Conservation (phyloP, 2,329 filamentous ascomycete genomes). For the Metarhizium anisopliae region DNA sequence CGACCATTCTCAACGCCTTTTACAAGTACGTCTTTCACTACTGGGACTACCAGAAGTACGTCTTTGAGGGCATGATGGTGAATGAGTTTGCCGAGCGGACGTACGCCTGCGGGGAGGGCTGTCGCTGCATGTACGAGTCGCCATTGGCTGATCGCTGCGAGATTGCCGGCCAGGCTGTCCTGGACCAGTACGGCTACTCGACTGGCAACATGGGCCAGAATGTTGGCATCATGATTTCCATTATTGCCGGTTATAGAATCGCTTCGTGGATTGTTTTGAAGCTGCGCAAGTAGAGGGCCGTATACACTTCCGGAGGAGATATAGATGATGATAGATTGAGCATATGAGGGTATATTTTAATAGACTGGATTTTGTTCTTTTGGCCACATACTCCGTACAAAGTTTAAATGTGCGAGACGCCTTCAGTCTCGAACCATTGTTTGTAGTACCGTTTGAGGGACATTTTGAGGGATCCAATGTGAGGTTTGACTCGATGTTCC, state of each 20-base stretch:
- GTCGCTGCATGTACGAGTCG: slow-evolving; percentile 64
- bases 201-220: slow-evolving; percentile 63
- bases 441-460: too few species aligned
- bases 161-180: slow-evolving; percentile 62
- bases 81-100: slow-evolving; percentile 65
- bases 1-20: slow-evolving; percentile 66
- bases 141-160: slow-evolving; percentile 45
- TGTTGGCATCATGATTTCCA: slow-evolving; percentile 69
- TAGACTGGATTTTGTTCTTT: neutral
- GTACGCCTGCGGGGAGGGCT: slow-evolving; percentile 41
- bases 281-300: slow-evolving; percentile 11
- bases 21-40: slow-evolving; percentile 85
- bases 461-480: too few species aligned
- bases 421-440: too few species aligned
- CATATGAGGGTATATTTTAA: neutral
- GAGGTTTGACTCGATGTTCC: too few species aligned
- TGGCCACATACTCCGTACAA: neutral
- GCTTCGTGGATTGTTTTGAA: slow-evolving; percentile 56
- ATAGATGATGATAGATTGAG: neutral
- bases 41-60: slow-evolving; percentile 79
- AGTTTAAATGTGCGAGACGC: too few species aligned
- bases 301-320: neutral
- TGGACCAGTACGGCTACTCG: slow-evolving; percentile 61
- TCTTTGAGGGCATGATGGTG: slow-evolving; percentile 90
- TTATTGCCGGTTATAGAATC: slow-evolving; percentile 49